phyloP scores from a whole-genome alignment of 2,329 filamentous ascomycete species.

The Chaetomium sp. region DNA sequence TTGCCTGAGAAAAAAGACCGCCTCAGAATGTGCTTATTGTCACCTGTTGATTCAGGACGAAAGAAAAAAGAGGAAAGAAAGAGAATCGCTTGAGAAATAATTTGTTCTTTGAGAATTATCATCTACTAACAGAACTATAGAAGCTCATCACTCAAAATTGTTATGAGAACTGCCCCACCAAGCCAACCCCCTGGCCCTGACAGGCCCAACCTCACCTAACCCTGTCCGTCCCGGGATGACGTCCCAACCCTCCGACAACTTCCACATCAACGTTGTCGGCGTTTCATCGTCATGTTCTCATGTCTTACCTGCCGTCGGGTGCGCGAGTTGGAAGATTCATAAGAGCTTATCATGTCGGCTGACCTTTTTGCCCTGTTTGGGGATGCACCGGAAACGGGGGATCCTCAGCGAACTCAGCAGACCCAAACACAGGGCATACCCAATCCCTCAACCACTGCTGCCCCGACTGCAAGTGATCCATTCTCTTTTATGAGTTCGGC shows the following conservation, averaged over 20 bases:
- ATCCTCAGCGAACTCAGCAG: constrained; percentile 35
- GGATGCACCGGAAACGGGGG: constrained; percentile 46
- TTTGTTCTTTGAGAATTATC: no score
- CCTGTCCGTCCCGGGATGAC: constrained; percentile 6
- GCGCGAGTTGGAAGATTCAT: constrained; percentile 1
- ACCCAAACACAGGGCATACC: constrained; percentile 7
- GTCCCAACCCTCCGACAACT: not conserved
- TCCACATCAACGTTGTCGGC: not conserved
- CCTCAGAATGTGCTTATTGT: no score
- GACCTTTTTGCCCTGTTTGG: constrained; percentile 68
- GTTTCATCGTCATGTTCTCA: constrained; percentile 5
- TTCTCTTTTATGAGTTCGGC: constrained; percentile 39
- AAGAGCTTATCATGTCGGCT: constrained; percentile 56
- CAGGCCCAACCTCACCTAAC: not conserved
- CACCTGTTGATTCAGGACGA: no score
- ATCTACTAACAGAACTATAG: not conserved
- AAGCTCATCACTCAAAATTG: not conserved
- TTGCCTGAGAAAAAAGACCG: no score
- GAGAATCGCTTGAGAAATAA: no score
- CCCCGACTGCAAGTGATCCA: constrained; percentile 36
- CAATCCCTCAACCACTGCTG: constrained; percentile 15
- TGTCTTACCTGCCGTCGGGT: not conserved
- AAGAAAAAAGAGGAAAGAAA: no score
- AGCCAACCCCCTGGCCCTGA: not conserved
- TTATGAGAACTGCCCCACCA: not conserved